Percentiles rank a stretch among this genome's conserved stretches.
phyloP scores from a whole-genome alignment of 352 stramenopile species.

The Globisporangium recalcitrans region DNA sequence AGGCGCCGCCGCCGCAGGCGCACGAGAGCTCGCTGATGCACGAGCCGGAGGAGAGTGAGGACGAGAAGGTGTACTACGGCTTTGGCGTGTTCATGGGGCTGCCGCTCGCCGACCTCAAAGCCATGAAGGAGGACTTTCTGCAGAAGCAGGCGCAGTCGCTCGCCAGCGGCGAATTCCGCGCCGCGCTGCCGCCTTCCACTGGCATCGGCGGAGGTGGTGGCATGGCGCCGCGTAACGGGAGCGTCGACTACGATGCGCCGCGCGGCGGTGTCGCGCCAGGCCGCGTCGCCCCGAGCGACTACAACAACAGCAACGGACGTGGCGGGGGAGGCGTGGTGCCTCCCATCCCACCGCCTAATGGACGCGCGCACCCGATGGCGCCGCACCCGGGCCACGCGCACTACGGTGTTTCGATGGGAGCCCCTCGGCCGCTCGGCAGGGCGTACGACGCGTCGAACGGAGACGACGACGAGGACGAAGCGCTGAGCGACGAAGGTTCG shows the following conservation, averaged over 20 bases:
- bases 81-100: conserved; percentile 88
- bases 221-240: neutral
- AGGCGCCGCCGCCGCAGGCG: neutral
- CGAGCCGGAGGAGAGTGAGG: conserved; percentile 52
- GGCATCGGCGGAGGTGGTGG: neutral
- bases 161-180: conserved; percentile 14
- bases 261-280: neutral
- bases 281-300: neutral
- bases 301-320: conserved; percentile 5
- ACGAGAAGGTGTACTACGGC: conserved; percentile 87
- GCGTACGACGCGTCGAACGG: conserved; percentile 22
- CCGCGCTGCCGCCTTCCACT: conserved; percentile 10
- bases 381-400: neutral
- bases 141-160: conserved; percentile 45
- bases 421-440: conserved; percentile 10
- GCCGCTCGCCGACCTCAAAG: conserved; percentile 74
- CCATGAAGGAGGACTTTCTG: conserved; percentile 78
- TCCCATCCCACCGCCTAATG: conserved; percentile 9
- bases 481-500: conserved; percentile 48
- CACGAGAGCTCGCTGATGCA: conserved; percentile 11
- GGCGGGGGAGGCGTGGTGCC: neutral
- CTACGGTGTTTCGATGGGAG: neutral
- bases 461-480: conserved; percentile 12
- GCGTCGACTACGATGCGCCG: neutral
- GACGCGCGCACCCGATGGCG: conserved; percentile 7